Evolutionary conservation across 1,284 basidiomycete species (phyloP).

Genomic region (Cutaneotrichosporon cyanovorans): DNA sequence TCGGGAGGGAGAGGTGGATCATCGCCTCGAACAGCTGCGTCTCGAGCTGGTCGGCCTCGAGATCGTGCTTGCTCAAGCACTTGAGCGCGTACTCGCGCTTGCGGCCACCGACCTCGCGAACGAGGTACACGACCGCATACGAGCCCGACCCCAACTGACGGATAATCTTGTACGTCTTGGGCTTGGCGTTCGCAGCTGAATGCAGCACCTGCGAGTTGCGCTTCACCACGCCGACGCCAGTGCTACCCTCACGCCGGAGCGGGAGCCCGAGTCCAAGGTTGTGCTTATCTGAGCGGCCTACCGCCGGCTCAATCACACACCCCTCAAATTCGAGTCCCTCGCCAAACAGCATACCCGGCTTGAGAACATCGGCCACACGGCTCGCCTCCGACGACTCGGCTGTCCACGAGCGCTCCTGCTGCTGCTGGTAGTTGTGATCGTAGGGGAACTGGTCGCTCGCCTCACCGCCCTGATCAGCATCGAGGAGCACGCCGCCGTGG

Average conservation of each 20-base stretch:
- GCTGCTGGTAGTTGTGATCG: slow-evolving; percentile 14
- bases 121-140: slow-evolving; percentile 89
- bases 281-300: slow-evolving; percentile 21
- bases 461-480: slow-evolving; percentile 20
- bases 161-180: slow-evolving; percentile 63
- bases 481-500: slow-evolving; percentile 36
- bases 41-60: slow-evolving; percentile 73
- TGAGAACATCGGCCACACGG: slow-evolving; percentile 30
- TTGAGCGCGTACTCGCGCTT: slow-evolving; percentile 88
- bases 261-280: slow-evolving; percentile 28
- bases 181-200: too few relatives aligned
- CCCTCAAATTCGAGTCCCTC: slow-evolving; percentile 43
- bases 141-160: slow-evolving; percentile 76
- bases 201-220: too few relatives aligned
- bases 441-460: slow-evolving; percentile 8
- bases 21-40: slow-evolving; percentile 88
- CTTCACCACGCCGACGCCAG: too few relatives aligned
- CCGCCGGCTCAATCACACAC: slow-evolving; percentile 39
- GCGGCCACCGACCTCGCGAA: slow-evolving; percentile 73
- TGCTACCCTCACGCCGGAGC: slow-evolving; percentile 36
- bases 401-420: slow-evolving; percentile 15
- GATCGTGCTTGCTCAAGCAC: slow-evolving; percentile 86
- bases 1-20: slow-evolving; percentile 85
- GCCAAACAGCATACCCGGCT: slow-evolving; percentile 38
- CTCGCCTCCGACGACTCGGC: slow-evolving; percentile 16